phyloP scores from a whole-genome alignment of 257 asterid genomes.

The Phtheirospermum japonicum region DNA sequence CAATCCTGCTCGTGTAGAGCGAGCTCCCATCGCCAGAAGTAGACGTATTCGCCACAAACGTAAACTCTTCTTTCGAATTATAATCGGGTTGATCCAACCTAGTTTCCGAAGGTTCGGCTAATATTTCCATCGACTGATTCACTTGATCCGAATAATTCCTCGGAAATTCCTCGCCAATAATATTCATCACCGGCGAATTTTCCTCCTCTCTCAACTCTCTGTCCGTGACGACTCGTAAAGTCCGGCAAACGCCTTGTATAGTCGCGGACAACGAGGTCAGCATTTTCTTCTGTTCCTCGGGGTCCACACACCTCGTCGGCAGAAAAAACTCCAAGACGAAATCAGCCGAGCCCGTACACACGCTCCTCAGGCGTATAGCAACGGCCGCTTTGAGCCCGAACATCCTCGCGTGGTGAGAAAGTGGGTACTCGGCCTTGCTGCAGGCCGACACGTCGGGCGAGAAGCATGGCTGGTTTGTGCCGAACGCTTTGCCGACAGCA shows the following conservation, averaged over 20 bases:
- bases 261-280: slow-evolving; percentile 67
- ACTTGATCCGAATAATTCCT: slow-evolving; percentile 24
- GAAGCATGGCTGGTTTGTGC: slow-evolving; percentile 79
- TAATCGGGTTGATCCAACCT: slow-evolving; percentile 2
- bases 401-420: slow-evolving; percentile 88
- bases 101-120: slow-evolving; percentile 28
- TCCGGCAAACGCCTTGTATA: slow-evolving; percentile 59
- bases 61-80: slow-evolving; percentile 28
- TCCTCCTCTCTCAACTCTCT: slow-evolving; percentile 65
- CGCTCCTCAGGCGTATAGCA: slow-evolving; percentile 78
- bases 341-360: slow-evolving; percentile 57
- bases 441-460: slow-evolving; percentile 64
- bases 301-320: slow-evolving; percentile 54
- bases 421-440: slow-evolving; percentile 81
- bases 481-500: slow-evolving; percentile 70
- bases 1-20: slow-evolving; percentile 30
- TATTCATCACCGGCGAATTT: slow-evolving; percentile 17
- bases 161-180: slow-evolving; percentile 15
- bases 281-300: slow-evolving; percentile 62
- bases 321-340: slow-evolving; percentile 87
- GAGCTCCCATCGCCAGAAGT: slow-evolving; percentile 49
- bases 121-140: slow-evolving; percentile 24
- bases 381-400: slow-evolving; percentile 79
- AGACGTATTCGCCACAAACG: slow-evolving; percentile 35
- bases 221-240: slow-evolving; percentile 66